Evolutionary conservation across 305 asterid species (phyloP).

Genomic region (Caryopteris hybrid): DNA sequence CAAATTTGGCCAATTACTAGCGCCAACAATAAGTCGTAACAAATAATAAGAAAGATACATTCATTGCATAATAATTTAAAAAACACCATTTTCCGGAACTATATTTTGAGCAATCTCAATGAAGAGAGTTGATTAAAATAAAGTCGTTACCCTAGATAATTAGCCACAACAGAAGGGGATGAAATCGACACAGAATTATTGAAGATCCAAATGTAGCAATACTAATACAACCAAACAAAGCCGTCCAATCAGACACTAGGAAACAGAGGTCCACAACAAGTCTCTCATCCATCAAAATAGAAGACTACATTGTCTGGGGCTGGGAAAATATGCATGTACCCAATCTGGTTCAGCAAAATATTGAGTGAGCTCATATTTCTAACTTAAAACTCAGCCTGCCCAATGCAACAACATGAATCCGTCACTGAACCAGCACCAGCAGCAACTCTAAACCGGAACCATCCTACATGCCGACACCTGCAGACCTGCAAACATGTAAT

Average conservation of each 20-base stretch:
- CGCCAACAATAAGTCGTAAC: too few relatives aligned
- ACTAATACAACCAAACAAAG: neutral
- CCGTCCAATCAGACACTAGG: neutral
- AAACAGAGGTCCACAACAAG: conserved; percentile 8
- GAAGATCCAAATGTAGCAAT: neutral
- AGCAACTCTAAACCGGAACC: conserved; percentile 35
- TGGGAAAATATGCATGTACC: neutral
- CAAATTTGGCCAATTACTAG: too few relatives aligned
- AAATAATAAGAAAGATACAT: too few relatives aligned
- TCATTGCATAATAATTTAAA: too few relatives aligned
- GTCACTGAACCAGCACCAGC: conserved; percentile 51
- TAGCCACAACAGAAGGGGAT: neutral
- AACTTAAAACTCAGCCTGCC: conserved; percentile 28
- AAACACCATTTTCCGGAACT: too few relatives aligned
- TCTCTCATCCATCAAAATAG: conserved; percentile 19
- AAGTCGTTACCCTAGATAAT: too few relatives aligned
- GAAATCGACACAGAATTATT: neutral
- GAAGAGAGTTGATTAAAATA: too few relatives aligned
- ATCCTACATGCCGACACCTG: conserved; percentile 70
- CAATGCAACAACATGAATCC: conserved; percentile 23
- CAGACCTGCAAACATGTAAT: conserved; percentile 88
- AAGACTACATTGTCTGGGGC: conserved; percentile 13
- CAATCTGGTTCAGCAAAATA: conserved; percentile 10
- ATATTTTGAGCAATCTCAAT: too few relatives aligned
- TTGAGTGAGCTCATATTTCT: neutral